These are phyloP conservation scores for Pilatotrama ljubarskyi DNA, from an alignment of 768 basidiomycete species.

Conservation along the genomic window DNA sequence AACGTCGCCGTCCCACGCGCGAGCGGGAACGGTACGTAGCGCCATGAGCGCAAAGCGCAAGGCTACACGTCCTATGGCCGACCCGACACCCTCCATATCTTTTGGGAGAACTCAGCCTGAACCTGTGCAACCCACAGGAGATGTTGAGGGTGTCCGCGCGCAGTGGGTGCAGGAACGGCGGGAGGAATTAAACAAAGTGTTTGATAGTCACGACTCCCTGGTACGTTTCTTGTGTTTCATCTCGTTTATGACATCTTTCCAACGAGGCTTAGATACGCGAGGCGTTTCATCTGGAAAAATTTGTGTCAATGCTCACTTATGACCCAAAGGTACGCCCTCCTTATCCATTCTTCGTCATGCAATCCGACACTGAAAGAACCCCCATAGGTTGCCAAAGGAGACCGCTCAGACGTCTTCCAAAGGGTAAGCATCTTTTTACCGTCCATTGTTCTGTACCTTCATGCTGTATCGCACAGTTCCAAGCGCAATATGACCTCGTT, in stretches of 20 bases:
- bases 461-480: conserved; percentile 45
- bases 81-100: neutral
- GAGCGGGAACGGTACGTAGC: conserved; percentile 2
- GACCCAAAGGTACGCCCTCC: conserved; percentile 64
- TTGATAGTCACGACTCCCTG: conserved; percentile 70
- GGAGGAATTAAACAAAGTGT: conserved; percentile 53
- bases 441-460: neutral
- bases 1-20: conserved; percentile 24
- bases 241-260: conserved; percentile 4
- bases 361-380: conserved; percentile 4
- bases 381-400: conserved; percentile 65
- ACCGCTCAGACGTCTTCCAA: conserved; percentile 70
- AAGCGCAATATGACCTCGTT: conserved; percentile 61
- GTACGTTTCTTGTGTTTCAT: conserved; percentile 43
- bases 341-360: neutral
- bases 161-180: conserved; percentile 61
- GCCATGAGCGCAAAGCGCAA: conserved; percentile 20
- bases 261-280: conserved; percentile 64
- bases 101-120: neutral
- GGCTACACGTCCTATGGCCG: neutral
- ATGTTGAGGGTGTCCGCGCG: conserved; percentile 39
- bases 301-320: conserved; percentile 71
- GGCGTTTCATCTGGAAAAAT: conserved; percentile 85
- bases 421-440: conserved; percentile 48
- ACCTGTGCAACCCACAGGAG: conserved; percentile 10